These are phyloP conservation scores for Lyophyllum shimeji DNA, from an alignment of 768 basidiomycete genomes.

Conservation along the genomic window DNA sequence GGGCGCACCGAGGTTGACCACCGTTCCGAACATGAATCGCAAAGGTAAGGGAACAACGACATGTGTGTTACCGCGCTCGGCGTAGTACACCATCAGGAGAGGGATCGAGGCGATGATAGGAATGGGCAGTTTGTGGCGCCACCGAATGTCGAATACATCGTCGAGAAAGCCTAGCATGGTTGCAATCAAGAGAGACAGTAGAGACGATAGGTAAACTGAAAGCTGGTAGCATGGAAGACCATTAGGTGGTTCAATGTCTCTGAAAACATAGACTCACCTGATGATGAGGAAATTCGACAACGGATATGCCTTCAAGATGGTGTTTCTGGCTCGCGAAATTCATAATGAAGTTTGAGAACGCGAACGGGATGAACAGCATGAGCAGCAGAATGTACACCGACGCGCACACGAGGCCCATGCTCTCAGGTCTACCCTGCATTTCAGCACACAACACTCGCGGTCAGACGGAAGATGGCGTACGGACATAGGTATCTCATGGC, in stretches of 20 bases:
- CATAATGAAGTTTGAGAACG: slow-evolving; percentile 75
- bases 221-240: slow-evolving; percentile 51
- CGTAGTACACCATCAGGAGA: slow-evolving; percentile 93
- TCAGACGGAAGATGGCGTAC: slow-evolving; percentile 21
- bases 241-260: background rate
- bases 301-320: slow-evolving; percentile 59
- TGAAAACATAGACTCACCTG: slow-evolving; percentile 48
- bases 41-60: slow-evolving; percentile 90
- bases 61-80: slow-evolving; percentile 90
- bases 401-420: slow-evolving; percentile 88
- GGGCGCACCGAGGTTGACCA: slow-evolving; percentile 83
- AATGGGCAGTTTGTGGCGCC: slow-evolving; percentile 97
- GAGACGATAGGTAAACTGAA: slow-evolving; percentile 87
- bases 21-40: slow-evolving; percentile 66
- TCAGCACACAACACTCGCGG: background rate
- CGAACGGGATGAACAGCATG: slow-evolving; percentile 93
- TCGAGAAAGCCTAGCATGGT: slow-evolving; percentile 95
- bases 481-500: slow-evolving; percentile 57
- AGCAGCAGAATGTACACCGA: slow-evolving; percentile 84
- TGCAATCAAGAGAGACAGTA: slow-evolving; percentile 90
- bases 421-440: slow-evolving; percentile 77
- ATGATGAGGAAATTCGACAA: slow-evolving; percentile 75
- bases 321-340: slow-evolving; percentile 41
- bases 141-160: slow-evolving; percentile 97
- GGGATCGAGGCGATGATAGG: slow-evolving; percentile 96